Conservation (phyloP, 805 yeast species). For the Kazachstania martiniae region DNA sequence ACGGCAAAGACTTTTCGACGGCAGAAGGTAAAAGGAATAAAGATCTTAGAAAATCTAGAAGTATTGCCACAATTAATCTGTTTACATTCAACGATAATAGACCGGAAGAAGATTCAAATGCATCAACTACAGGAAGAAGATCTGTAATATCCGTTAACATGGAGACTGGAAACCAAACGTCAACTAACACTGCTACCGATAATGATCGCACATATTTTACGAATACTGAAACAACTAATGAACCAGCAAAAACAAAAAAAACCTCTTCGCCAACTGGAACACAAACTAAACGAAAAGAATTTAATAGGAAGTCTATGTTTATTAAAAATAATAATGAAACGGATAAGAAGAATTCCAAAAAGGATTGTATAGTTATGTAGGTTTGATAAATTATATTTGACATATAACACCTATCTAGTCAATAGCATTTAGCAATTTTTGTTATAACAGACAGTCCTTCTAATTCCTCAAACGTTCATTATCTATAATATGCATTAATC, state of each 20-base stretch:
- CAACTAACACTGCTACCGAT: not conserved
- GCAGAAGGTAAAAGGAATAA: slow-evolving; percentile 1
- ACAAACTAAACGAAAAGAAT: too few relatives aligned
- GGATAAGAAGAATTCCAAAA: slow-evolving; percentile 4
- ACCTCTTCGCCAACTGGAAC: too few relatives aligned
- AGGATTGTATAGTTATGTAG: slow-evolving; percentile 15
- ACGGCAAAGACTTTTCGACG: not conserved
- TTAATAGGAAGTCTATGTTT: not conserved
- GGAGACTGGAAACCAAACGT: slow-evolving; percentile 1
- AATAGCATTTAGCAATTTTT: slow-evolving; percentile 1
- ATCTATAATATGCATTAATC: too few relatives aligned
- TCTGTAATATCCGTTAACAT: too few relatives aligned
- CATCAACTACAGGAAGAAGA: too few relatives aligned
- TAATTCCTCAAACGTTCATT: too few relatives aligned
- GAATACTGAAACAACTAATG: slow-evolving; percentile 1
- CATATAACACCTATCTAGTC: too few relatives aligned
- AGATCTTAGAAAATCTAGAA: slow-evolving; percentile 11
- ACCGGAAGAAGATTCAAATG: too few relatives aligned
- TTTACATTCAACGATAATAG: slow-evolving; percentile 9
- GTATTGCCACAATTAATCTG: slow-evolving; percentile 16
- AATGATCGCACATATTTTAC: too few relatives aligned
- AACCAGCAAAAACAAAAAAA: slow-evolving; percentile 4
- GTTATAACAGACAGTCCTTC: too few relatives aligned
- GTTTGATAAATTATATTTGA: too few relatives aligned
- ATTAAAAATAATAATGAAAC: slow-evolving; percentile 3